Base-by-base conservation (phyloP, 371 early-diverging fungal genomes). In the Funneliformis caledonium region DNA sequence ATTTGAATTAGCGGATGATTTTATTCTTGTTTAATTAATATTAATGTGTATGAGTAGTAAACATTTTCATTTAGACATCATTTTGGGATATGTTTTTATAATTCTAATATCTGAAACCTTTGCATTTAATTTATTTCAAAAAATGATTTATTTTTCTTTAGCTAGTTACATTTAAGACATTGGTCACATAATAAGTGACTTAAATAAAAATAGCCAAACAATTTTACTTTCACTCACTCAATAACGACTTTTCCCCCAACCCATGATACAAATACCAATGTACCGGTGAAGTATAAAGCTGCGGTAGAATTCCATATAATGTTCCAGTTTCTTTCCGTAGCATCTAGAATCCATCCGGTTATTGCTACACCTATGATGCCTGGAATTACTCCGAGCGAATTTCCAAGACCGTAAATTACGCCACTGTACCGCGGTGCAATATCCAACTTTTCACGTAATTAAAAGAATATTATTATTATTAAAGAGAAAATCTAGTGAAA, bases 341-440 rank as follows among this genome's bases (percentile, higher is more conserved):
- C 33, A 22, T 84, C 84, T 42, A 85, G 48, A 26, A 85, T 74
- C 48, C 80, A 45, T 10, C 86, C 86, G 0, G 83, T 85, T 14
- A 85, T 60, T 26, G 78, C 77, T 0, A 85, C 80, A 5, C 86
- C 86, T 11, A 82, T 9, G 3, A 85, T 42, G 9, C 80, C 86
- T 14, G 86, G 85, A 19, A 84, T 80, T 3, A 83, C 82, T 2
- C 81, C 86, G 19, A 83, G 82, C 11, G 85, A 83, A 67, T 84
- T 85, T 11, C 84, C 84, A 37, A 85, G 85, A 31, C 83, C 82
- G 37, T 83, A 85, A 47, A 85, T 83, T 59, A 83, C 79, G 11
- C 86, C 86, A 16, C 85, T 85, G 61, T 84, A 79, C 52, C 81
- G 80, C 0, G 86, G 85, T 56, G 83, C 83, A 56, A 85, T 83